phyloP scores from a whole-genome alignment of 495 filamentous ascomycete genomes.

The Chaetomium tenue region DNA sequence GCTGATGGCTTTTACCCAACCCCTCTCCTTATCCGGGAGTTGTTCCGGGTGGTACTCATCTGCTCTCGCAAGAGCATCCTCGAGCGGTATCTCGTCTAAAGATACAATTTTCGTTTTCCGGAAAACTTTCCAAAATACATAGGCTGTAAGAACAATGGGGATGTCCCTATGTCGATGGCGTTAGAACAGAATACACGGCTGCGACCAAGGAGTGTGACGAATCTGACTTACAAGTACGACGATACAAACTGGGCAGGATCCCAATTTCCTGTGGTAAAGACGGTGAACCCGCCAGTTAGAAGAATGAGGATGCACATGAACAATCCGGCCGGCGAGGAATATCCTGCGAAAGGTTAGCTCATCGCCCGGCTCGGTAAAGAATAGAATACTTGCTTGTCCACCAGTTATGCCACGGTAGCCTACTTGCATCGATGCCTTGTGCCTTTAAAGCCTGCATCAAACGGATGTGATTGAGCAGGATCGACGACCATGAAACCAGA shows the following conservation, averaged over 20 bases:
- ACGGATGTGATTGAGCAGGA: constrained; percentile 50
- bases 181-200: not conserved
- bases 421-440: constrained; percentile 40
- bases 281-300: constrained; percentile 47
- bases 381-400: constrained; percentile 37
- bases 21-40: constrained; percentile 26
- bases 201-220: not conserved
- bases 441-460: constrained; percentile 42
- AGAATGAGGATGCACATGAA: constrained; percentile 49
- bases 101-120: constrained; percentile 55
- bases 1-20: constrained; percentile 33
- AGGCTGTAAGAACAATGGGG: constrained; percentile 52
- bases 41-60: constrained; percentile 39
- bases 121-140: constrained; percentile 54
- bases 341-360: constrained; percentile 26
- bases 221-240: constrained; percentile 46
- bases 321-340: constrained; percentile 40
- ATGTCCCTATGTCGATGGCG: constrained; percentile 44
- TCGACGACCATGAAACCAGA: constrained; percentile 54
- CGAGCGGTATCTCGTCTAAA: constrained; percentile 52
- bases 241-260: constrained; percentile 48
- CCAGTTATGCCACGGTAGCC: constrained; percentile 49
- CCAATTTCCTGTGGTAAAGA: constrained; percentile 52
- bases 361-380: not conserved
- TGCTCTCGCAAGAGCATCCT: constrained; percentile 41